Base-by-base conservation (phyloP, 1,284 basidiomycete genomes). In the Boletus mariae region DNA sequence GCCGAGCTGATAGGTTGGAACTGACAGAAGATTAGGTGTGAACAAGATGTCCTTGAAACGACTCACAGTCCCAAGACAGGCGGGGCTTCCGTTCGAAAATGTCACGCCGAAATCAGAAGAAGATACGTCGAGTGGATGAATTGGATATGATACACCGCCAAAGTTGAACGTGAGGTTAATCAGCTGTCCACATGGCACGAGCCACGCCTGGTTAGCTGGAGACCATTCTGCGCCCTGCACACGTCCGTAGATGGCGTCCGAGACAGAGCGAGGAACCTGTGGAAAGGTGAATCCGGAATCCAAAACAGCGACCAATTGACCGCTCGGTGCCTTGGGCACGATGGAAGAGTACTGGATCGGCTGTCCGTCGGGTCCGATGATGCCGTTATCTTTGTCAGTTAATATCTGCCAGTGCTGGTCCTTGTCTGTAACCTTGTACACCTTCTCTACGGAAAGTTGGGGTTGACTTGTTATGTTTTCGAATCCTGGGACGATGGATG, bases 1-100 rank as follows among this genome's bases (percentile, higher is more conserved):
- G 87, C 87, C 10, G 82, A 82, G 8, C 86, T 88, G 61, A 90
- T 90, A 9, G 87, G 87, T 75, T 90, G 87, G 75, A 89, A 90
- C 83, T 87, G 56, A 50, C 26, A 41, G 31, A 32, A 34, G 20
- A 52, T 60, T 42, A 47, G 52, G 41, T 32, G 13, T n/a, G 45
- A 51, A 42, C 31, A 25, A 26, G 13, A 10, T 35, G 51, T 26
- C 15, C 34, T 7, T 48, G 17, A n/a, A 41, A 45, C 17, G 20
- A 77, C 83, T 64, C 64, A 87, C 84, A 47, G 85, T 75, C 25
- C 87, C 87, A 54, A 85, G 76, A 64, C 87, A 90, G 5, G 82
- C 77, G 51, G 75, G 68, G 58, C 76, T 79, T 25, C 87, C 87
- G n/a, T 71, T 77, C 5, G 75, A 66, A 62, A 84, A 78, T 2